Conservation (phyloP, 345 rosid species). For the Pistacia vera region DNA sequence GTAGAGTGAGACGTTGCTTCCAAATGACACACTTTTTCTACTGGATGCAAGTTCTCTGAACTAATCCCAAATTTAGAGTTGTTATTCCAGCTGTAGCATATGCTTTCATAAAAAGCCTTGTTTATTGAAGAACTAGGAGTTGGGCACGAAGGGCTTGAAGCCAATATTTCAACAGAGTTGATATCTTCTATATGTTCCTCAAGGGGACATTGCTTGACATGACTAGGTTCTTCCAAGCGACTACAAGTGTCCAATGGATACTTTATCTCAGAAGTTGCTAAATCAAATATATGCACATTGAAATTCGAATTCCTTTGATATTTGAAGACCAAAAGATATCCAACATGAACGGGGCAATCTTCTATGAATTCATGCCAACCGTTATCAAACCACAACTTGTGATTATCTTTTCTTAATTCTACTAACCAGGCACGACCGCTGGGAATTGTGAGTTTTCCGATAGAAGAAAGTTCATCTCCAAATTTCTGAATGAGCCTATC, state of each 20-base stretch:
- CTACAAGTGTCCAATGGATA: conserved; percentile 26
- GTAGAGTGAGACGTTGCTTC: too few relatives aligned
- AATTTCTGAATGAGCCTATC: conserved; percentile 20
- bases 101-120: too few relatives aligned
- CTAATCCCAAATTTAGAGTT: too few relatives aligned
- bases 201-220: conserved; percentile 15
- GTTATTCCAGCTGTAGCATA: too few relatives aligned
- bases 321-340: conserved; percentile 38
- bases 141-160: background rate
- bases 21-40: too few relatives aligned
- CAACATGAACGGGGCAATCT: conserved; percentile 30
- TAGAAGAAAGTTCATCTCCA: conserved; percentile 37
- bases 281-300: conserved; percentile 31
- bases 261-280: conserved; percentile 38
- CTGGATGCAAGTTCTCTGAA: too few relatives aligned
- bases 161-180: conserved; percentile 7
- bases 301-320: conserved; percentile 43
- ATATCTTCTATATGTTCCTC: conserved; percentile 11
- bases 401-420: too few relatives aligned
- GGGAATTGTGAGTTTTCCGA: background rate
- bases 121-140: conserved; percentile 1
- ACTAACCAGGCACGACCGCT: conserved; percentile 2
- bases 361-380: conserved; percentile 39
- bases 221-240: conserved; percentile 17
- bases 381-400: too few relatives aligned